Base-by-base conservation (phyloP, 306 rosid genomes). In the Rosa chinensis region DNA sequence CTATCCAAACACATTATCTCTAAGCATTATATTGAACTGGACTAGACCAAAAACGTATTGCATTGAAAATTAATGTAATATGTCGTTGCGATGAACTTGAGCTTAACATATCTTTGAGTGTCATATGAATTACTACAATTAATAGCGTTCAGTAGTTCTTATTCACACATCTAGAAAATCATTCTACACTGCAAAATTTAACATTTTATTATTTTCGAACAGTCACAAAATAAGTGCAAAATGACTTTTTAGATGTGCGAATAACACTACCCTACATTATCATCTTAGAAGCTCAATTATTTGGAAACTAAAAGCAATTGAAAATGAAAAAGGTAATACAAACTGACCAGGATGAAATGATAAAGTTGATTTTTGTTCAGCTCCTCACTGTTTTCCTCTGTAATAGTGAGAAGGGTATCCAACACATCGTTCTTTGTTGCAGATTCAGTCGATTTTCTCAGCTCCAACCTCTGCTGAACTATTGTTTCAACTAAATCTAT, bases 351-450 rank as follows among this genome's bases (percentile, higher is more conserved):
- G 5, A 82, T 50, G 6, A 85, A 66, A 73, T 84, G 89, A 13
- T 55, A 20, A 1, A 87, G 76, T 14, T 53, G 75, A 7, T 13
- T 0, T 52, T 8, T 64, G 78, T 82, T 81, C 83, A 87, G 75
- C n/a, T 76, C 84, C 7, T 70, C 77, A 50, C 72, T 77, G 58
- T 83, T 75, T 44, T 77, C 80, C 42, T 84, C 83, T 14, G 76
- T 20, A 8, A 85, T 74, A 45, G 79, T 73, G 39, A 87, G 83
- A 32, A 89, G 88, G 10, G 70, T 69, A n/a, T 89, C 88, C 40
- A 89, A 73, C 74, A 85, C 82, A 40, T 85, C 90, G 7, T 58
- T 39, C 3, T 77, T 66, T 10, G 23, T 43, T 14, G 55, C 73
- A 53, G 25, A 66, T 4, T 35, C 12, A 10, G 48, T 7, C 3